A percentile compares a stretch with the other conserved stretches of the same genome.
phyloP scores from a whole-genome alignment of 805 yeast genomes.

The Candida xyloterini region DNA sequence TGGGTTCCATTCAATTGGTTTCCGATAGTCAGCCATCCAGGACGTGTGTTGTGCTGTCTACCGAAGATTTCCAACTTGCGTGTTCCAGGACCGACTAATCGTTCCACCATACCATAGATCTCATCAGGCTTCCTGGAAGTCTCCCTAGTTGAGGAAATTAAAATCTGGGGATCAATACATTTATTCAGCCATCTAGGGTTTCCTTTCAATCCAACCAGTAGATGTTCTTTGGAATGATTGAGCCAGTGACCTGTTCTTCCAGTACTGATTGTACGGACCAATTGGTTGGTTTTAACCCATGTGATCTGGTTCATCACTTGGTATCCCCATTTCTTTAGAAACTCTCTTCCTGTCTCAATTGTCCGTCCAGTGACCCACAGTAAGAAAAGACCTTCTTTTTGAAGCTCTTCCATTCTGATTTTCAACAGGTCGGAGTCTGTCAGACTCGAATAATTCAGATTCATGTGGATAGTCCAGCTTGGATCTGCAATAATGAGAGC shows the following conservation, averaged over 20 bases:
- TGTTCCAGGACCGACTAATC: slow-evolving; percentile 73
- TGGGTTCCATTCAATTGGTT: slow-evolving; percentile 65
- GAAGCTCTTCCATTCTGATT: slow-evolving; percentile 65
- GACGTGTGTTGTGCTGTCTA: slow-evolving; percentile 76
- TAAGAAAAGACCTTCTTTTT: slow-evolving; percentile 78
- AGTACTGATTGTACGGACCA: slow-evolving; percentile 85
- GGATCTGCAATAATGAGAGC: slow-evolving; percentile 89
- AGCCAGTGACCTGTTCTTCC: slow-evolving; percentile 98
- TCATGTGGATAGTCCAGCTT: slow-evolving; percentile 96
- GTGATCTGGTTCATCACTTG: slow-evolving; percentile 71
- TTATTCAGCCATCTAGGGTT: slow-evolving; percentile 66
- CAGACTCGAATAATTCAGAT: slow-evolving; percentile 69
- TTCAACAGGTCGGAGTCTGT: slow-evolving; percentile 71
- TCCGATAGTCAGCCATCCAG: slow-evolving; percentile 89
- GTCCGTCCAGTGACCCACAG: slow-evolving; percentile 97
- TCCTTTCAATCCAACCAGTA: slow-evolving; percentile 83
- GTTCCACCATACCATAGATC: slow-evolving; percentile 77
- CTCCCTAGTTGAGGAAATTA: slow-evolving; percentile 83
- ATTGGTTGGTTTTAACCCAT: slow-evolving; percentile 89
- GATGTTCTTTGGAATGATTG: slow-evolving; percentile 90
- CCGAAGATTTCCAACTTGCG: slow-evolving; percentile 89
- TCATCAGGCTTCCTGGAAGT: slow-evolving; percentile 92
- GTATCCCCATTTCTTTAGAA: slow-evolving; percentile 82
- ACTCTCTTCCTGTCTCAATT: slow-evolving; percentile 79
- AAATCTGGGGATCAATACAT: slow-evolving; percentile 67